A percentile compares a stretch with the other conserved stretches of the same genome.
phyloP scores from a whole-genome alignment of 2,329 filamentous ascomycete species.

The Talaromyces sp. region DNA sequence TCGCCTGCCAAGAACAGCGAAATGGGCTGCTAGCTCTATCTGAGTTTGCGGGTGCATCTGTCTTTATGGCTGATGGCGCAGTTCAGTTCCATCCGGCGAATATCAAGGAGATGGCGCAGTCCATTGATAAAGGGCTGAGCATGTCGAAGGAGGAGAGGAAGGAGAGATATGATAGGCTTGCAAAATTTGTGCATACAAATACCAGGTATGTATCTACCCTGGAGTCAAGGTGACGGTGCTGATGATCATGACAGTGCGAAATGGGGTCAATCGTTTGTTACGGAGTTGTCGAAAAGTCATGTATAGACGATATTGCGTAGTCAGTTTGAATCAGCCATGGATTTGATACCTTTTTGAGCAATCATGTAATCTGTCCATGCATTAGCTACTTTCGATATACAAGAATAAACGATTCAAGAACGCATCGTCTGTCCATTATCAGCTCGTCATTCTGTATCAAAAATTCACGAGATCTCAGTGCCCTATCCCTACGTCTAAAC shows the following conservation, averaged over 20 bases:
- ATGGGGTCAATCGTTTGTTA: conserved; percentile 17
- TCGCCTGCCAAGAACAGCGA: conserved; percentile 79
- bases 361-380: not conserved
- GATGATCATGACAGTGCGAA: conserved; percentile 7
- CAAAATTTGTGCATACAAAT: conserved; percentile 88
- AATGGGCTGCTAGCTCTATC: conserved; percentile 91
- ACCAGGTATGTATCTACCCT: conserved; percentile 56
- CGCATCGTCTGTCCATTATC: too few species aligned
- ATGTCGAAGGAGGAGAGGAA: conserved; percentile 79
- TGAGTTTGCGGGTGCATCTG: conserved; percentile 91
- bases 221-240: not conserved
- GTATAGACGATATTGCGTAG: not conserved
- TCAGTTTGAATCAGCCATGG: not conserved
- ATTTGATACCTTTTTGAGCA: not conserved
- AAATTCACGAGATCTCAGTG: not conserved
- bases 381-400: not conserved
- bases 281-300: conserved; percentile 13
- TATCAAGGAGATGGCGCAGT: conserved; percentile 82
- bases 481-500: not conserved
- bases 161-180: conserved; percentile 76
- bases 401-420: not conserved
- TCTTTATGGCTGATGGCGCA: conserved; percentile 75
- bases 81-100: conserved; percentile 95
- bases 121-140: conserved; percentile 80
- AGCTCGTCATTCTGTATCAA: not conserved